phyloP scores from a whole-genome alignment of 108 stramenopile genomes.

The Stephanodiscus triporus region DNA sequence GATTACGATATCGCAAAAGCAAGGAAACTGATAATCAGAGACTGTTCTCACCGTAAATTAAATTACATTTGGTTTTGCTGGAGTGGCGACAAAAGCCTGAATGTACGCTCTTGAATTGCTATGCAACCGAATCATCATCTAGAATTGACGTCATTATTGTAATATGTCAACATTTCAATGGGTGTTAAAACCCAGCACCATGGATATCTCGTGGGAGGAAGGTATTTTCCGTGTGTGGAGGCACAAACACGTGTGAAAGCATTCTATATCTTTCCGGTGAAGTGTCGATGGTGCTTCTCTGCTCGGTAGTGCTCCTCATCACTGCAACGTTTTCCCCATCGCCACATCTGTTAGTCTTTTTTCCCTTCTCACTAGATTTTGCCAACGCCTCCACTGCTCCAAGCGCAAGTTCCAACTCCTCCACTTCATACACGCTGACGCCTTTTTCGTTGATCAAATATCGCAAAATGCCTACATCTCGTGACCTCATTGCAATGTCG shows the following conservation, averaged over 20 bases:
- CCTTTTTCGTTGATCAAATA: conserved; percentile 75
- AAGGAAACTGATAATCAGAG: too few species aligned
- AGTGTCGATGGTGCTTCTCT: neutral
- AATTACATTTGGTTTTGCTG: too few species aligned
- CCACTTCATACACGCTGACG: conserved; percentile 72
- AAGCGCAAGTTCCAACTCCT: conserved; percentile 59
- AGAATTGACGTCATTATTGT: too few species aligned
- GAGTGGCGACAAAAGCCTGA: too few species aligned
- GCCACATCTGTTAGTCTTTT: neutral
- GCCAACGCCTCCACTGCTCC: conserved; percentile 69
- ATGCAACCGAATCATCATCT: too few species aligned
- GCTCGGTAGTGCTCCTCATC: neutral
- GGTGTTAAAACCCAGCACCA: too few species aligned
- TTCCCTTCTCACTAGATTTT: conserved; percentile 5
- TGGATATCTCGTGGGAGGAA: neutral
- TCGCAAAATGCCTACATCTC: conserved; percentile 67
- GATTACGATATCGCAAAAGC: too few species aligned
- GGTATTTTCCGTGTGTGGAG: conserved; percentile 10
- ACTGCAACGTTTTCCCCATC: neutral
- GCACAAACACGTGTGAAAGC: neutral
- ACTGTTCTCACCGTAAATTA: too few species aligned
- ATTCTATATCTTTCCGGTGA: conserved; percentile 1
- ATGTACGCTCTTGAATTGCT: too few species aligned
- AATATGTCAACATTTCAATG: too few species aligned
- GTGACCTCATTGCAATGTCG: conserved; percentile 70